Evolutionary conservation across 148 eudicot species (phyloP).

Genomic region (Rhododendron griersonianum): DNA sequence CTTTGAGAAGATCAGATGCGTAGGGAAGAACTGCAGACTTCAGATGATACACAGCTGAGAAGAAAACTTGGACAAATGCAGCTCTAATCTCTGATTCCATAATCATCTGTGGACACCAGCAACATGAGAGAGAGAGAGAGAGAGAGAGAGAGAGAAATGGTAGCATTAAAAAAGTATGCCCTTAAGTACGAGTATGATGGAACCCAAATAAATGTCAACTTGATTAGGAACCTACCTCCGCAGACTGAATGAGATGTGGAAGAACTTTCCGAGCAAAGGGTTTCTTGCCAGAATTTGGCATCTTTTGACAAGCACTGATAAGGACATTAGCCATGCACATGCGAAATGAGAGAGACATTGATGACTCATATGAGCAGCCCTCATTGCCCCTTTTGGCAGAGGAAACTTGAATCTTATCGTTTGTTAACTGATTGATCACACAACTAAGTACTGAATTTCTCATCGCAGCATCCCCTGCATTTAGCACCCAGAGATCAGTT

Average conservation of each 20-base stretch:
- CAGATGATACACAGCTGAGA: slow-evolving; percentile 60
- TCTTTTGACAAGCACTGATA: slow-evolving; percentile 69
- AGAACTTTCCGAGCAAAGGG: too few relatives aligned
- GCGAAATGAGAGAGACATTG: slow-evolving; percentile 44
- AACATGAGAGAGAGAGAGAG: too few relatives aligned
- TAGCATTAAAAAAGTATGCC: too few relatives aligned
- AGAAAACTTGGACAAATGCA: too few relatives aligned
- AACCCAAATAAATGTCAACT: too few relatives aligned
- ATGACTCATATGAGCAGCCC: slow-evolving; percentile 11
- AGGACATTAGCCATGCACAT: slow-evolving; percentile 90
- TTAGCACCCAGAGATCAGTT: slow-evolving; percentile 8
- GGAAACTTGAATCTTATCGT: slow-evolving; percentile 9
- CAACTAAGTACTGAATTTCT: slow-evolving; percentile 35
- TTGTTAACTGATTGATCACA: slow-evolving; percentile 48
- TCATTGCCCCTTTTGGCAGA: slow-evolving; percentile 8
- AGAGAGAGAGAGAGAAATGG: background rate
- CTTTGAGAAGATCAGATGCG: slow-evolving; percentile 43
- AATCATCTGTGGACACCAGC: too few relatives aligned
- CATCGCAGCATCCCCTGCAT: slow-evolving; percentile 30
- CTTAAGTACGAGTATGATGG: too few relatives aligned
- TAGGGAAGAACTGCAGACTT: slow-evolving; percentile 48
- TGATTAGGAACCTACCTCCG: too few relatives aligned
- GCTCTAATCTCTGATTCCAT: too few relatives aligned
- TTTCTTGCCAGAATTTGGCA: too few relatives aligned
- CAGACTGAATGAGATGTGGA: too few relatives aligned